A percentile compares a stretch with the other conserved stretches of the same genome.
phyloP scores from a whole-genome alignment of 1,284 basidiomycete genomes.

The Heliocybe sulcata region DNA sequence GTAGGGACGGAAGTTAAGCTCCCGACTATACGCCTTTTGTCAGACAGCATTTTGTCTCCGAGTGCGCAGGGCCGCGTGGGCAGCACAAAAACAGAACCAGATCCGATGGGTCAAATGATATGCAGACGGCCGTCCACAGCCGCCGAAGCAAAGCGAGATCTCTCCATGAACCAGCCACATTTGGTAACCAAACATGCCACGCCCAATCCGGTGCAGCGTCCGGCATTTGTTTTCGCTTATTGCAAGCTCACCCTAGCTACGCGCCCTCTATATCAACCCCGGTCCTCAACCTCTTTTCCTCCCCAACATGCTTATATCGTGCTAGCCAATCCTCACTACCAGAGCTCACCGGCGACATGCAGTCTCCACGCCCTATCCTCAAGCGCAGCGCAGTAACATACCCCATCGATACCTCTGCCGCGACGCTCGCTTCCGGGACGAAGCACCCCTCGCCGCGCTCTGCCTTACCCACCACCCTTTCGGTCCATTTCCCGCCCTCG shows the following conservation, averaged over 20 bases:
- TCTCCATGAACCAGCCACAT: background rate
- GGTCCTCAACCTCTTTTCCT: background rate
- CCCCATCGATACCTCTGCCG: background rate
- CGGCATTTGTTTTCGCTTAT: background rate
- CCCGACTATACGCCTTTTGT: background rate
- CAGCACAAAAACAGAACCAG: background rate
- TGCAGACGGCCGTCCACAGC: background rate
- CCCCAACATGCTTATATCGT: background rate
- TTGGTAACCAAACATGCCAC: background rate
- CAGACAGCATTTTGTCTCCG: background rate
- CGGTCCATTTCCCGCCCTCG: slow-evolving; percentile 14
- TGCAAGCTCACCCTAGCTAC: background rate
- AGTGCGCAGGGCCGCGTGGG: background rate
- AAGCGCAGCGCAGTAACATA: background rate
- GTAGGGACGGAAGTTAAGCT: background rate
- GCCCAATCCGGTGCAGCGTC: background rate
- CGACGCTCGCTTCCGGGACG: background rate
- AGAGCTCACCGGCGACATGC: background rate
- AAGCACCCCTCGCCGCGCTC: background rate
- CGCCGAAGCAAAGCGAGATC: background rate
- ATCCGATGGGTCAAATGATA: background rate
- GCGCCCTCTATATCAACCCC: background rate
- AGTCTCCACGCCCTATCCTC: background rate
- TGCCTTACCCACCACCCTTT: background rate
- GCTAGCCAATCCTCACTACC: background rate